Percentiles rank a stretch among this genome's conserved stretches.
Evolutionary conservation across 75 land plant genomes (phyloP).

Genomic region (Selaginella tamariscina): DNA sequence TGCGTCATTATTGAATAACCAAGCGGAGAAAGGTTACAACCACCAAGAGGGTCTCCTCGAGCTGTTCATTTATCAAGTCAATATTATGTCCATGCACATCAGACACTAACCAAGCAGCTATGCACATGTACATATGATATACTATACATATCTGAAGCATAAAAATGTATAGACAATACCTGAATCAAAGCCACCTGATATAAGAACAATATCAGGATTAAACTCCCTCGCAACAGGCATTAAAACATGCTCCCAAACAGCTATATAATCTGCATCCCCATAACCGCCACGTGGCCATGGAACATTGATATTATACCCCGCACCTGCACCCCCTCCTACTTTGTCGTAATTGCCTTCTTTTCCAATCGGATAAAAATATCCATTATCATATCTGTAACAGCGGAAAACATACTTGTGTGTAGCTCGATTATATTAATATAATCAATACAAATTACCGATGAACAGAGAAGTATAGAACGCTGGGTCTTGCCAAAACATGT

Average conservation of each 20-base stretch:
- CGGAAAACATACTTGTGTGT: not conserved
- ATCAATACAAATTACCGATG: constrained; percentile 45
- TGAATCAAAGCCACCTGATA: constrained; percentile 95
- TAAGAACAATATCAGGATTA: constrained; percentile 60
- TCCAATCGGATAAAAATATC: constrained; percentile 61
- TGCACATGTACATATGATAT: too few relatives aligned
- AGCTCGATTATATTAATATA: not conserved
- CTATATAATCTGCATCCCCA: constrained; percentile 84
- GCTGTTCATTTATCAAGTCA: constrained; percentile 29
- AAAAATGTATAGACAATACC: constrained; percentile 29
- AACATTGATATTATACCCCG: constrained; percentile 79
- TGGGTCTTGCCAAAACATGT: constrained; percentile 79
- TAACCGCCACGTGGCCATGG: constrained; percentile 78
- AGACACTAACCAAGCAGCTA: not conserved
- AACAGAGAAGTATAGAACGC: constrained; percentile 79
- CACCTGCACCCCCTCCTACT: constrained; percentile 59
- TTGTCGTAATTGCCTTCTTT: constrained; percentile 47
- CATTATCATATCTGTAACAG: constrained; percentile 49
- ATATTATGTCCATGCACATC: not conserved
- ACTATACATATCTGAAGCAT: too few relatives aligned
- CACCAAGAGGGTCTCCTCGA: constrained; percentile 72
- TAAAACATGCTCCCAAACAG: constrained; percentile 78
- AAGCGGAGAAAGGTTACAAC: constrained; percentile 56
- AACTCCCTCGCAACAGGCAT: constrained; percentile 66
- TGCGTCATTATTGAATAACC: constrained; percentile 62